Evolutionary conservation across 768 basidiomycete genomes (phyloP).

Genomic region (Suillus placidus): DNA sequence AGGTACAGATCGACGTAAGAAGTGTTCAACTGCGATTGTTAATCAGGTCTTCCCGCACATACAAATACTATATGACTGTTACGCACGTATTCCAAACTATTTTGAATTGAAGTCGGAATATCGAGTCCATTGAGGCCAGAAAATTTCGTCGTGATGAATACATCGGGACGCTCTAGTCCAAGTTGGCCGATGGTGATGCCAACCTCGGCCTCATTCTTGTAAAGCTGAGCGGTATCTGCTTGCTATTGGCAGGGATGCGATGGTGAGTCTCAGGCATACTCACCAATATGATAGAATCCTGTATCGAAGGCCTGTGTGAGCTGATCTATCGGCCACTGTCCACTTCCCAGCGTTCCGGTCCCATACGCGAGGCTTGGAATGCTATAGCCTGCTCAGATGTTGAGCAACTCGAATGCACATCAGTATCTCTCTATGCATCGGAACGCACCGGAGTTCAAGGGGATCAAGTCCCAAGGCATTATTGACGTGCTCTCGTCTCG

Average conservation of each 20-base stretch:
- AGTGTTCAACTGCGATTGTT: conserved; percentile 54
- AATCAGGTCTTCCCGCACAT: neutral
- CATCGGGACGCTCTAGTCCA: conserved; percentile 52
- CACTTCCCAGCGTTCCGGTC: conserved; percentile 66
- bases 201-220: conserved; percentile 60
- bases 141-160: conserved; percentile 71
- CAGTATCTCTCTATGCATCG: neutral
- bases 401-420: neutral
- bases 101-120: conserved; percentile 55
- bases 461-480: conserved; percentile 64
- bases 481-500: neutral
- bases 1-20: conserved; percentile 72
- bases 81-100: conserved; percentile 59
- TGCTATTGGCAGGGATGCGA: neutral
- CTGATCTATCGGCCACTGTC: conserved; percentile 50
- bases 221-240: conserved; percentile 62
- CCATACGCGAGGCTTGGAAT: conserved; percentile 61
- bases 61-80: neutral
- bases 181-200: conserved; percentile 44
- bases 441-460: conserved; percentile 58
- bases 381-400: conserved; percentile 38
- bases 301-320: conserved; percentile 64
- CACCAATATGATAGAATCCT: conserved; percentile 68
- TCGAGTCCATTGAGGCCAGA: conserved; percentile 53
- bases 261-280: conserved; percentile 15